phyloP scores from a whole-genome alignment of 208 protist genomes.

The Crithidia bombi region DNA sequence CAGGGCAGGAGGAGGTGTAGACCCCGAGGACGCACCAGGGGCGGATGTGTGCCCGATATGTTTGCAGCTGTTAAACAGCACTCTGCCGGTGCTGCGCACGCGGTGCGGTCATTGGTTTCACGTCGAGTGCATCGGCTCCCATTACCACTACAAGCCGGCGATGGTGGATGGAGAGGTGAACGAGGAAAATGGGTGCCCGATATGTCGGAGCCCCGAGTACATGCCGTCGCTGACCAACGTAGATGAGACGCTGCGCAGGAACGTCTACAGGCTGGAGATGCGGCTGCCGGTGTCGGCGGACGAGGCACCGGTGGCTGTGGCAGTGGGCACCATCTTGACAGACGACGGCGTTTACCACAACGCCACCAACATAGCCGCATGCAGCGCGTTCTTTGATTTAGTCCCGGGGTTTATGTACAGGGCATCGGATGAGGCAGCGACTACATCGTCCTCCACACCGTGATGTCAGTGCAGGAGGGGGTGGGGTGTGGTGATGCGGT shows the following conservation, averaged over 20 bases:
- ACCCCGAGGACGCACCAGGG: not conserved
- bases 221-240: conserved; percentile 32
- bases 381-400: conserved; percentile 28
- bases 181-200: conserved; percentile 38
- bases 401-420: conserved; percentile 18
- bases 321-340: conserved; percentile 43
- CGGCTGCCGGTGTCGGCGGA: conserved; percentile 4
- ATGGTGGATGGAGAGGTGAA: conserved; percentile 31
- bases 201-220: conserved; percentile 42
- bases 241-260: conserved; percentile 21
- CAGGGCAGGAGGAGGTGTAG: not conserved
- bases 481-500: too few species aligned
- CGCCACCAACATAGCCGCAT: conserved; percentile 49
- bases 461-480: too few species aligned
- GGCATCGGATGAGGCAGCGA: not conserved
- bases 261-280: conserved; percentile 38
- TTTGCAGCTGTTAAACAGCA: conserved; percentile 33
- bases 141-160: conserved; percentile 31
- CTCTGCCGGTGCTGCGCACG: conserved; percentile 36
- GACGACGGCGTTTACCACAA: conserved; percentile 51
- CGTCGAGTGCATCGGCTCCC: conserved; percentile 47
- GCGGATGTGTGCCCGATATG: conserved; percentile 50
- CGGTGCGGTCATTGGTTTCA: conserved; percentile 60
- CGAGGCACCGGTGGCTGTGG: conserved; percentile 14
- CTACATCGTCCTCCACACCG: not conserved